A percentile compares a stretch with the other conserved stretches of the same genome.
These are phyloP conservation scores for Fistulina hepatica DNA, from an alignment of 1,284 basidiomycete species.

Conservation along the genomic window DNA sequence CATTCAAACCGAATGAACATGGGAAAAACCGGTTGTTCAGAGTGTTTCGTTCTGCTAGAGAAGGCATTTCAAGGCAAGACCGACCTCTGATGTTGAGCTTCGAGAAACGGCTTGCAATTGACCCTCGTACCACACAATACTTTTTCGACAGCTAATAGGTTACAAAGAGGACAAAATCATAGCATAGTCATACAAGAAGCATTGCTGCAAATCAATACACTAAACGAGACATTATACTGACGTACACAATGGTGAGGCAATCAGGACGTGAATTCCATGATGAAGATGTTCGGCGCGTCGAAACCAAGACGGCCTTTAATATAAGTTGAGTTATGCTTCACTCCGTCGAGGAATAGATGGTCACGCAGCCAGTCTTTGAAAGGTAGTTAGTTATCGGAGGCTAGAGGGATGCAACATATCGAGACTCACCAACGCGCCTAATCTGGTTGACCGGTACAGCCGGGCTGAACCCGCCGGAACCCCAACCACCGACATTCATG, in stretches of 20 bases:
- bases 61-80: too few species aligned
- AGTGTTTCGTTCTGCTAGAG: too few species aligned
- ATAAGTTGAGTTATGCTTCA: slow-evolving; percentile 50
- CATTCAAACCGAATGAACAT: too few species aligned
- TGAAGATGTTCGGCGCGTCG: slow-evolving; percentile 64
- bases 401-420: background rate
- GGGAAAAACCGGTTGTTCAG: too few species aligned
- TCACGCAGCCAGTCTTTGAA: slow-evolving; percentile 64
- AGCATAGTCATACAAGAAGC: too few species aligned
- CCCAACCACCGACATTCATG: slow-evolving; percentile 16
- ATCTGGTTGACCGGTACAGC: slow-evolving; percentile 35
- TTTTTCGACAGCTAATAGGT: too few species aligned
- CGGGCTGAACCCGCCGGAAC: slow-evolving; percentile 37
- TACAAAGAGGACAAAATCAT: too few species aligned
- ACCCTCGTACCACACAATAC: too few species aligned
- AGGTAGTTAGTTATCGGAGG: slow-evolving; percentile 3
- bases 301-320: slow-evolving; percentile 52
- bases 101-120: too few species aligned
- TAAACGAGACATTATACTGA: too few species aligned
- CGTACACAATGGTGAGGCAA: background rate
- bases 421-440: slow-evolving; percentile 45
- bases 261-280: slow-evolving; percentile 33
- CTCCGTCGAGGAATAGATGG: slow-evolving; percentile 55
- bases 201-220: too few species aligned
- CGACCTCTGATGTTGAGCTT: too few species aligned